A percentile compares a stretch with the other conserved stretches of the same genome.
These are phyloP conservation scores for Nannizziopsis arthrosporioides DNA, from an alignment of 2,329 filamentous ascomycete species.

Conservation along the genomic window DNA sequence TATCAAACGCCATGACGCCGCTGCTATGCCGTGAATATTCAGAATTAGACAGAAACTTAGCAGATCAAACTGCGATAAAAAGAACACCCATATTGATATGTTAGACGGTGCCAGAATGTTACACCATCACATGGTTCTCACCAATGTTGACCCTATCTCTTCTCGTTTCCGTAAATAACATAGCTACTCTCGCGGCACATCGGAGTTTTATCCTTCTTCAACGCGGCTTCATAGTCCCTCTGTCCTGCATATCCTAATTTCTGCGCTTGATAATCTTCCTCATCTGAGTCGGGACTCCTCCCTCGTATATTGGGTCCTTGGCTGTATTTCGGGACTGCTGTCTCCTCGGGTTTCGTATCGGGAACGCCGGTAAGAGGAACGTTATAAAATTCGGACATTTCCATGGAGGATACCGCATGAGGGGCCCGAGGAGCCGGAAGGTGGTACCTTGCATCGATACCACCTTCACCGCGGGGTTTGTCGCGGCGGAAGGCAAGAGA, in stretches of 20 bases:
- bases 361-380: constrained; percentile 28
- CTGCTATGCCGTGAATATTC: constrained; percentile 2
- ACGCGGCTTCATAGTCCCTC: constrained; percentile 23
- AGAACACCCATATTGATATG: background rate
- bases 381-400: constrained; percentile 26
- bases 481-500: constrained; percentile 49
- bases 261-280: constrained; percentile 28
- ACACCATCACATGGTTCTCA: background rate
- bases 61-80: background rate
- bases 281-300: constrained; percentile 1
- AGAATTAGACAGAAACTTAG: background rate
- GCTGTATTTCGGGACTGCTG: constrained; percentile 20
- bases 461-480: constrained; percentile 51
- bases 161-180: constrained; percentile 29
- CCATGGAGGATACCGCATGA: constrained; percentile 12
- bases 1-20: background rate
- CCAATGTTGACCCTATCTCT: constrained; percentile 14
- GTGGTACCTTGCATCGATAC: constrained; percentile 26
- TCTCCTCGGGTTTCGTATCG: constrained; percentile 12
- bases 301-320: constrained; percentile 13
- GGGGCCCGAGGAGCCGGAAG: constrained; percentile 8
- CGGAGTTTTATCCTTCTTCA: constrained; percentile 20
- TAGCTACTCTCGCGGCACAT: constrained; percentile 25
- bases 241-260: constrained; percentile 36
- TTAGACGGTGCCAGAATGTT: background rate